phyloP scores from a whole-genome alignment of 106 monocot genomes.

The Agapanthus africanus region DNA sequence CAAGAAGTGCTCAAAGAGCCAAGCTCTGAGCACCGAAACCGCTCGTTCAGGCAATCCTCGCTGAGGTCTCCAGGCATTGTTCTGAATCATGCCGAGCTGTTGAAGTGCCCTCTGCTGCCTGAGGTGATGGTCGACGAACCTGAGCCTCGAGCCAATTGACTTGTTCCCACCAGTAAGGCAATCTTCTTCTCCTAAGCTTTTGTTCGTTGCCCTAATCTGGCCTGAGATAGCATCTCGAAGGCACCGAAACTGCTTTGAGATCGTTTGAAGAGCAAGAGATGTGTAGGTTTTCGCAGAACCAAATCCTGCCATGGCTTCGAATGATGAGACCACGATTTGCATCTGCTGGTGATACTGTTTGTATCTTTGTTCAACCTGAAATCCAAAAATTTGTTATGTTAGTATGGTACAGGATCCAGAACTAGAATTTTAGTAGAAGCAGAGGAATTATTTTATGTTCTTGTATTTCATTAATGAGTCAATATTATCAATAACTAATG shows the following conservation, averaged over 20 bases:
- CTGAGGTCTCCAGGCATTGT: slow-evolving; percentile 95
- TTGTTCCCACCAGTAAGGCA: slow-evolving; percentile 17
- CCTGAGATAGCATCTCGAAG: slow-evolving; percentile 78
- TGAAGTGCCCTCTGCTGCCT: slow-evolving; percentile 93
- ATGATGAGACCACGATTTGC: slow-evolving; percentile 70
- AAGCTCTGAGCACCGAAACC: slow-evolving; percentile 86
- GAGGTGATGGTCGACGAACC: slow-evolving; percentile 89
- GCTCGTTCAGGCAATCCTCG: slow-evolving; percentile 86
- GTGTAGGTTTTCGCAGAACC: slow-evolving; percentile 88
- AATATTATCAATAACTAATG: too few relatives aligned
- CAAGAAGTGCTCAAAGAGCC: slow-evolving; percentile 99
- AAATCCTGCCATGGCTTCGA: slow-evolving; percentile 61
- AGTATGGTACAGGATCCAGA: too few relatives aligned
- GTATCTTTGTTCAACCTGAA: slow-evolving; percentile 13
- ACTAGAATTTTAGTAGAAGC: too few relatives aligned
- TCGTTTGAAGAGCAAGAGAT: slow-evolving; percentile 78
- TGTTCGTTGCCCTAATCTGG: slow-evolving; percentile 56
- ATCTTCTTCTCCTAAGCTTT: slow-evolving; percentile 73
- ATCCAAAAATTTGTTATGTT: too few relatives aligned
- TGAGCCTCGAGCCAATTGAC: slow-evolving; percentile 62
- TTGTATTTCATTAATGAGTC: too few relatives aligned
- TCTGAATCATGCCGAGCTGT: slow-evolving; percentile 90
- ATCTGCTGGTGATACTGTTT: slow-evolving; percentile 43
- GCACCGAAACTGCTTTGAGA: slow-evolving; percentile 94
- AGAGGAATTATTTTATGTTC: too few relatives aligned